These are phyloP conservation scores for Hirschioporus abietinus DNA, from an alignment of 768 basidiomycete genomes.

Conservation along the genomic window DNA sequence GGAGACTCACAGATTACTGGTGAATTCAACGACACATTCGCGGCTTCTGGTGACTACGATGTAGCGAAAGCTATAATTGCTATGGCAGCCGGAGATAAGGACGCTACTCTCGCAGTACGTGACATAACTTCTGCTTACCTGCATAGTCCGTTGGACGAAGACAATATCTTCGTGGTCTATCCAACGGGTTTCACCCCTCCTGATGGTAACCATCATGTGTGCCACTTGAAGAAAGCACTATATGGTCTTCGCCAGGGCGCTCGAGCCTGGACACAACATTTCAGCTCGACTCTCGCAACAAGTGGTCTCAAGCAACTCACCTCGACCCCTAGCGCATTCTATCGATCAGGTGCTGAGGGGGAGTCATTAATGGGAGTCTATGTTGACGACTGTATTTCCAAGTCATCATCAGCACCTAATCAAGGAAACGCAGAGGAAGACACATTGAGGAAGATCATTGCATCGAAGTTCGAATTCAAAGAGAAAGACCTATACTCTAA, in stretches of 20 bases:
- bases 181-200: conserved; percentile 8
- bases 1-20: conserved; percentile 24
- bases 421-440: not conserved
- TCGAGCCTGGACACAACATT: not conserved
- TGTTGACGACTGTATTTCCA: not conserved
- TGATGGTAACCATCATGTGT: not conserved
- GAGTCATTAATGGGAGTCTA: not conserved
- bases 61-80: not conserved
- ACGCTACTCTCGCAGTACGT: not conserved
- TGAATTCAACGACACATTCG: not conserved
- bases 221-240: not conserved
- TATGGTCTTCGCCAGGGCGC: not conserved
- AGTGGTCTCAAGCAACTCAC: not conserved
- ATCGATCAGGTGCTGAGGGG: not conserved
- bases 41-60: not conserved
- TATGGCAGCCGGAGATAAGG: not conserved
- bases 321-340: not conserved
- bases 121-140: conserved; percentile 15
- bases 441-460: not conserved
- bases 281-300: not conserved
- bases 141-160: conserved; percentile 5
- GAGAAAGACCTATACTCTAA: conserved; percentile 4
- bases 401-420: not conserved
- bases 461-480: not conserved
- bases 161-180: conserved; percentile 9